Evolutionary conservation across 345 rosid genomes (phyloP), one percentile per base, ranked within the genome.

Genomic region (Geranium brycei): DNA sequence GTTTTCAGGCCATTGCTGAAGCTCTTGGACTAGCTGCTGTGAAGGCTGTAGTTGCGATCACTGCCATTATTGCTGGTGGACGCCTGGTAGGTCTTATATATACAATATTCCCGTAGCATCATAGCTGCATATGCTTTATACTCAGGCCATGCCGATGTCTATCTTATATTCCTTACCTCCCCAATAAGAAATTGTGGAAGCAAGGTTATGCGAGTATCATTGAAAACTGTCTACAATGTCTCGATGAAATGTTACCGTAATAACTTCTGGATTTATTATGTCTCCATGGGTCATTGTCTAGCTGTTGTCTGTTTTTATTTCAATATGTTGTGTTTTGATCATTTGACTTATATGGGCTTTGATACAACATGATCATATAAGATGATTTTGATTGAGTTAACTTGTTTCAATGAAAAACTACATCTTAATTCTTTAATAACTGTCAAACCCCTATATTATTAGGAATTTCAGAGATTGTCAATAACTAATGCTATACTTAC

Each of bases 11-110:
- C 68, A 93, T 93, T 71, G 95, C 95, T 59, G 99, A 93, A 76
- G 99, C 99, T 78, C 96, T 93, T 75, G 99, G 99, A 69, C 56
- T 87, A 62, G 99, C 99, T 69, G 97, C 89, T 75, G 95, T 93
- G 67, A 93, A 87, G 80, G 97, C 97, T 17, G 85, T 83, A 28
- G 86, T 90, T 81, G 99, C 99, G 72, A 87, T 92, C 70, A 74
- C 95, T 72, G 97, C 88, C 65, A 92, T 92, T 68, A 86, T 92
- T 79, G 97, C 95, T 61, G 97, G 99, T 62, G 99, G 99, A 76
- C 89, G 97, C 75, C 80, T 92, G 85, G 99, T 86, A 81, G 77
- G 56, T 79, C 75, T 73, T 70, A 51, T 41, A 71, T 69, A 51
- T 58, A 58, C 59, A 11, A 30, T 6, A 47, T 13, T 16, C 59